Percentiles rank a stretch among this genome's conserved stretches.
These are phyloP conservation scores for Ceratocystis papillata DNA, from an alignment of 2,329 filamentous ascomycete genomes.

Conservation along the genomic window DNA sequence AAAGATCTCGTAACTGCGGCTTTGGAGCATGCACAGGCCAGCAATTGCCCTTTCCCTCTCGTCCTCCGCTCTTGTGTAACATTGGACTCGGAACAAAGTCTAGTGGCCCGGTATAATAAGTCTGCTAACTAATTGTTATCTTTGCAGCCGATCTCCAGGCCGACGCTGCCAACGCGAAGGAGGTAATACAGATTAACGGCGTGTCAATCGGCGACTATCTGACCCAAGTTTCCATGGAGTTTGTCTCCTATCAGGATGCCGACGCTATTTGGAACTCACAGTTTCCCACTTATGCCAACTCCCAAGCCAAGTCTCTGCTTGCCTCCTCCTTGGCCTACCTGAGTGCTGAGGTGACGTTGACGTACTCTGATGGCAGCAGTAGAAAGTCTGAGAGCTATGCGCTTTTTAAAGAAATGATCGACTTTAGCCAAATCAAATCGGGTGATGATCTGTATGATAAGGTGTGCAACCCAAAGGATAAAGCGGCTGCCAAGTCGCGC, in stretches of 20 bases:
- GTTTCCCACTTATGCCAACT: slow-evolving; percentile 30
- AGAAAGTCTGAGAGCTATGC: slow-evolving; percentile 29
- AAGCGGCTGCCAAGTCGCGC: slow-evolving; percentile 26
- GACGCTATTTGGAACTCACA: slow-evolving; percentile 34
- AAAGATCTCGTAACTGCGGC: not conserved
- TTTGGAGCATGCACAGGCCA: not conserved
- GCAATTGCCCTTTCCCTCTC: not conserved
- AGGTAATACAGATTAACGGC: slow-evolving; percentile 29
- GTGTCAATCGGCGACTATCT: slow-evolving; percentile 27
- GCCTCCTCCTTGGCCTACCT: slow-evolving; percentile 29
- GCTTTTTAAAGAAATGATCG: slow-evolving; percentile 26
- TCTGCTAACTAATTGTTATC: not conserved
- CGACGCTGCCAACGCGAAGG: slow-evolving; percentile 23
- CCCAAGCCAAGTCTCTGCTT: slow-evolving; percentile 26
- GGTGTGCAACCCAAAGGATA: slow-evolving; percentile 30
- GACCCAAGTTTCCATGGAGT: slow-evolving; percentile 26
- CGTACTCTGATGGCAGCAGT: slow-evolving; percentile 33
- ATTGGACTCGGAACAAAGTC: not conserved
- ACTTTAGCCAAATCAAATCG: slow-evolving; percentile 30
- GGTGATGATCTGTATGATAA: slow-evolving; percentile 33
- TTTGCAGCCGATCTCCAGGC: slow-evolving; percentile 21
- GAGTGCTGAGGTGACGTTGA: slow-evolving; percentile 32
- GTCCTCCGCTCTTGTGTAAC: not conserved
- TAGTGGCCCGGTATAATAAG: not conserved
- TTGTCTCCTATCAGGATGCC: slow-evolving; percentile 27